Percentiles rank a stretch among this genome's conserved stretches.
Conservation (phyloP, 2,329 filamentous ascomycete genomes). For the Colletotrichum liaoningense region DNA sequence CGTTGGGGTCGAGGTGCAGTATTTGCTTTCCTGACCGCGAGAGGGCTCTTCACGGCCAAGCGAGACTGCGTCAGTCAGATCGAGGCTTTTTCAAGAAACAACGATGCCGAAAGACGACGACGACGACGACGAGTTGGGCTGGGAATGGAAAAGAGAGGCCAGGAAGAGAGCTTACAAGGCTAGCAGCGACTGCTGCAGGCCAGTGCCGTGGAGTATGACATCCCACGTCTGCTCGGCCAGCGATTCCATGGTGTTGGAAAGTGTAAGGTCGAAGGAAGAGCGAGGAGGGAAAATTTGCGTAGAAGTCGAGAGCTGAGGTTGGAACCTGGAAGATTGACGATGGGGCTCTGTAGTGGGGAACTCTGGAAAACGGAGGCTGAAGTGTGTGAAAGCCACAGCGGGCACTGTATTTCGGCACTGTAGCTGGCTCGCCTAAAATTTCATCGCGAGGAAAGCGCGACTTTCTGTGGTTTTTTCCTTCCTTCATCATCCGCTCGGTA, state of each 20-base stretch:
- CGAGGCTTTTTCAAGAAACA: constrained; percentile 46
- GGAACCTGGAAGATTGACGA: constrained; percentile 37
- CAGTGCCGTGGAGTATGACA: constrained; percentile 82
- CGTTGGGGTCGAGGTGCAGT: constrained; percentile 87
- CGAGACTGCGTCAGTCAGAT: constrained; percentile 78
- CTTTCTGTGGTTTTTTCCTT: constrained; percentile 44
- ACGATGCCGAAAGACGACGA: constrained; percentile 21
- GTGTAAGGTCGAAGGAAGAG: not conserved
- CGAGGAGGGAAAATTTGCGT: constrained; percentile 21
- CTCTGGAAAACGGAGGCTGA: constrained; percentile 23
- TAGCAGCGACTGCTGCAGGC: constrained; percentile 81
- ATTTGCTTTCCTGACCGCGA: constrained; percentile 93
- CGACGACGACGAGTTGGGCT: constrained; percentile 5
- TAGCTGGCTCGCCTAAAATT: constrained; percentile 31
- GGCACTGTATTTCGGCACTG: constrained; percentile 31
- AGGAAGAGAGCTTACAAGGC: constrained; percentile 72
- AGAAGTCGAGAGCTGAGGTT: constrained; percentile 24
- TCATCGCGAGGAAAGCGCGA: not conserved
- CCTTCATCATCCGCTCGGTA: constrained; percentile 53
- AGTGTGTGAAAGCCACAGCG: not conserved
- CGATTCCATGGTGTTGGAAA: constrained; percentile 72
- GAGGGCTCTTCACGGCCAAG: constrained; percentile 75
- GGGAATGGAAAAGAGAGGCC: constrained; percentile 37
- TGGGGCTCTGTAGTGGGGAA: constrained; percentile 16
- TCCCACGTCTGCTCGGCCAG: constrained; percentile 82